Evolutionary conservation across 495 filamentous ascomycete species (phyloP).

Genomic region (Tetracladium setigerum): DNA sequence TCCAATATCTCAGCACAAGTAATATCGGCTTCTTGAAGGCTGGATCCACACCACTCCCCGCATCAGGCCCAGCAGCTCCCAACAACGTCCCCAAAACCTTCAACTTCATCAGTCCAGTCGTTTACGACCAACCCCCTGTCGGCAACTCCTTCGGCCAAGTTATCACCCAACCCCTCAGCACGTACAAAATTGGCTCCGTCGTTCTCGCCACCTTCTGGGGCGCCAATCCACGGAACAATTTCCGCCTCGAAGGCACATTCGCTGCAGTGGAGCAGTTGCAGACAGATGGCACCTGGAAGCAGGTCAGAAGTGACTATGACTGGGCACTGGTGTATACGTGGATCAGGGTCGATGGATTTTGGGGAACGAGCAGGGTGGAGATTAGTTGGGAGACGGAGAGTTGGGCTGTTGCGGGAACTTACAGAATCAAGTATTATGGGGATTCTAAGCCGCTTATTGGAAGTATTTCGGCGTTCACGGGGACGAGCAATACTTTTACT

Average conservation of each 20-base stretch:
- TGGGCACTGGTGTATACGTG: constrained; percentile 79
- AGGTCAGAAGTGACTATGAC: constrained; percentile 64
- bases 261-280: constrained; percentile 63
- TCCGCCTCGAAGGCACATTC: constrained; percentile 73
- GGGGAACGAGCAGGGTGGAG: constrained; percentile 72
- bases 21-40: constrained; percentile 63
- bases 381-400: constrained; percentile 70
- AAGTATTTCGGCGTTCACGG: constrained; percentile 62
- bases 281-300: constrained; percentile 52
- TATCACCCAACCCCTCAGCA: constrained; percentile 41
- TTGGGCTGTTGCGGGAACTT: constrained; percentile 52
- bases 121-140: constrained; percentile 60
- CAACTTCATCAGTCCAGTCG: constrained; percentile 73
- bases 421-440: constrained; percentile 80
- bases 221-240: constrained; percentile 86
- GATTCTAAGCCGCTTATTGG: constrained; percentile 66
- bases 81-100: constrained; percentile 68
- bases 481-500: constrained; percentile 58
- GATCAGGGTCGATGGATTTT: constrained; percentile 61
- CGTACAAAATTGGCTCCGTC: constrained; percentile 54
- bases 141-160: constrained; percentile 67
- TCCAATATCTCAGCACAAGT: constrained; percentile 72
- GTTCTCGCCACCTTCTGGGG: constrained; percentile 72
- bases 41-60: constrained; percentile 34
- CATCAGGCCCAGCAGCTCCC: constrained; percentile 61